Percentiles rank a stretch among this genome's conserved stretches.
Conservation (phyloP, 805 yeast genomes). For the Candida qinlingensis region DNA sequence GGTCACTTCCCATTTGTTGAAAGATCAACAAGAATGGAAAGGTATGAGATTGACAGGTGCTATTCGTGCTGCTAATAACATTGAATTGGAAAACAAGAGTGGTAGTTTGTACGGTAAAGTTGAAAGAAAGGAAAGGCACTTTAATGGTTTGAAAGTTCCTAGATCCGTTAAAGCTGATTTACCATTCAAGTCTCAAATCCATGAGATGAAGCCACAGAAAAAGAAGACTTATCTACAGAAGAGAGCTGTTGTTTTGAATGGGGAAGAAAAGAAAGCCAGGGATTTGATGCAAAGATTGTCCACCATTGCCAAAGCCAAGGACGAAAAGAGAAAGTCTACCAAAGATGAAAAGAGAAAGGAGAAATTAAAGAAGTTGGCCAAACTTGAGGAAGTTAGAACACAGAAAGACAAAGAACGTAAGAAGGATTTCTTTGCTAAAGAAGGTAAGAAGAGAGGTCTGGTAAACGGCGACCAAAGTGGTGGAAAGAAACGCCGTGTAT, state of each 20-base stretch:
- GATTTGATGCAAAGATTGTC: constrained; percentile 81
- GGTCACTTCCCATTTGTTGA: constrained; percentile 79
- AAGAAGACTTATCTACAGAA: constrained; percentile 77
- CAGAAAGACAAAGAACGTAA: constrained; percentile 82
- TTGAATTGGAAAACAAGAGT: constrained; percentile 55
- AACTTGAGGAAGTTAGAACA: constrained; percentile 58
- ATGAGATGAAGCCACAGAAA: constrained; percentile 81
- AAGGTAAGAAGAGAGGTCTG: constrained; percentile 57
- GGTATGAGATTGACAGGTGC: constrained; percentile 97
- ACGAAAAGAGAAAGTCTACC: constrained; percentile 64
- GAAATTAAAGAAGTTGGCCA: constrained; percentile 69
- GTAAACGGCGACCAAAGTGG: constrained; percentile 23
- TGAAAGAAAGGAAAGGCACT: constrained; percentile 78
- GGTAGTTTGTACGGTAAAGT: constrained; percentile 60
- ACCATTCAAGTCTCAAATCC: constrained; percentile 91
- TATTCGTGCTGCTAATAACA: constrained; percentile 69
- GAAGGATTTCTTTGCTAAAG: constrained; percentile 75
- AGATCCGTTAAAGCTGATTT: constrained; percentile 65
- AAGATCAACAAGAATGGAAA: constrained; percentile 81
- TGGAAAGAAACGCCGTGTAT: constrained; percentile 25
- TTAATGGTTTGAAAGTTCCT: constrained; percentile 87
- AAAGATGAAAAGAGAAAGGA: constrained; percentile 73
- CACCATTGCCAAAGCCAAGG: constrained; percentile 83
- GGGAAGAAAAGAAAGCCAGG: constrained; percentile 91
- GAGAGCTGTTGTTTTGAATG: constrained; percentile 90